Evolutionary conservation across 495 filamentous ascomycete genomes (phyloP).

Genomic region (Staphylotrichum longicolle): DNA sequence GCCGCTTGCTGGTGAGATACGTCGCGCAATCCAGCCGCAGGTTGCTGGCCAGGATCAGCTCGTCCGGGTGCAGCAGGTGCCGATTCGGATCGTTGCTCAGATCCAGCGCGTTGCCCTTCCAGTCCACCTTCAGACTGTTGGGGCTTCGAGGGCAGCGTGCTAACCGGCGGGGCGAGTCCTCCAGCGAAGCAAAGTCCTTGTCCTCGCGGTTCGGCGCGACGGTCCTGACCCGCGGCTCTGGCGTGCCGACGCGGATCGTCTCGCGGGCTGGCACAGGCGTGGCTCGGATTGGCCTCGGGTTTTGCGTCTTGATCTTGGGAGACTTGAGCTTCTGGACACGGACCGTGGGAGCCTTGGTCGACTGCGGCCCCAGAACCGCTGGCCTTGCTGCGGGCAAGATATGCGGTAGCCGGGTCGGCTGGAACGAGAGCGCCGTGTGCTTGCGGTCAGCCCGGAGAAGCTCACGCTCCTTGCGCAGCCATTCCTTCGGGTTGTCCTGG

Average conservation of each 20-base stretch:
- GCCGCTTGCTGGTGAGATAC: slow-evolving; percentile 91
- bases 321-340: slow-evolving; percentile 43
- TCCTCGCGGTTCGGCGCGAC: slow-evolving; percentile 69
- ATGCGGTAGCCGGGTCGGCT: slow-evolving; percentile 31
- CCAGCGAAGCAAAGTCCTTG: slow-evolving; percentile 75
- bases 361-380: slow-evolving; percentile 30
- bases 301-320: slow-evolving; percentile 25
- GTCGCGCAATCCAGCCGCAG: slow-evolving; percentile 85
- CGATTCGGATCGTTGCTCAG: slow-evolving; percentile 75
- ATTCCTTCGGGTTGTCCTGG: slow-evolving; percentile 56
- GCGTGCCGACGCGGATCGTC: slow-evolving; percentile 47
- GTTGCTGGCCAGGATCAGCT: slow-evolving; percentile 72
- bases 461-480: slow-evolving; percentile 62
- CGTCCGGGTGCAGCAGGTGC: slow-evolving; percentile 73
- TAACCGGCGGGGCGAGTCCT: slow-evolving; percentile 71
- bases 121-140: slow-evolving; percentile 79
- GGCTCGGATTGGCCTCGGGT: slow-evolving; percentile 35
- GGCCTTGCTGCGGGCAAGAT: slow-evolving; percentile 48
- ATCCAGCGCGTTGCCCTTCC: slow-evolving; percentile 80
- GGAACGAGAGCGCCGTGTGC: slow-evolving; percentile 30
- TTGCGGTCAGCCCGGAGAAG: slow-evolving; percentile 53
- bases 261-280: slow-evolving; percentile 25
- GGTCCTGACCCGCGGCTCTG: slow-evolving; percentile 43
- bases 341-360: slow-evolving; percentile 47
- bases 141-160: slow-evolving; percentile 57